phyloP scores from a whole-genome alignment of 2,329 filamentous ascomycete genomes.

The Ascochyta koolunga region DNA sequence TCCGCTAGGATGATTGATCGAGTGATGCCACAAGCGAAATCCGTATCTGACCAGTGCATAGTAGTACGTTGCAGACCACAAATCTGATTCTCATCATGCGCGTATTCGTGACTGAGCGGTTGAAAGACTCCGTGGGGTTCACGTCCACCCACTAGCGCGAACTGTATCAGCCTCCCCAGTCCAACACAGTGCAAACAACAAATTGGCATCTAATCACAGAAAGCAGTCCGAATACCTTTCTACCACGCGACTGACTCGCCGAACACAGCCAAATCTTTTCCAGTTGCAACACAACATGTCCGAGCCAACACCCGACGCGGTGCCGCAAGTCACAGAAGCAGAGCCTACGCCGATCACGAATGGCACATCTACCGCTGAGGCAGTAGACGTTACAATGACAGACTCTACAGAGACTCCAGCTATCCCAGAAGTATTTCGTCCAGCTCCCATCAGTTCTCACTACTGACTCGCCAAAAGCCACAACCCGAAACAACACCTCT shows the following conservation, averaged over 20 bases:
- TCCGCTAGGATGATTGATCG: not conserved
- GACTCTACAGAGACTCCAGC: slow-evolving; percentile 20
- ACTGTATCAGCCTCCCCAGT: slow-evolving; percentile 20
- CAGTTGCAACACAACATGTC: slow-evolving; percentile 17
- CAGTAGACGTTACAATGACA: slow-evolving; percentile 40
- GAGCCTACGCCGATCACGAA: slow-evolving; percentile 28
- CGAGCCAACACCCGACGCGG: slow-evolving; percentile 23
- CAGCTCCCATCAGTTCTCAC: not conserved
- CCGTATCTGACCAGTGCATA: too few relatives aligned
- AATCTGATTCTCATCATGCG: not conserved
- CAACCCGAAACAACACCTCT: slow-evolving; percentile 15
- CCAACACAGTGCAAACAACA: slow-evolving; percentile 7
- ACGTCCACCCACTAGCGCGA: slow-evolving; percentile 4
- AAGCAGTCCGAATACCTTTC: not conserved
- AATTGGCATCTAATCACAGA: slow-evolving; percentile 3
- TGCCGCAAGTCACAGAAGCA: slow-evolving; percentile 25
- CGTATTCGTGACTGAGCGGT: not conserved
- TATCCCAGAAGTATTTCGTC: slow-evolving; percentile 11
- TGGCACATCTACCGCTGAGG: slow-evolving; percentile 18
- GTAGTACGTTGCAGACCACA: not conserved
- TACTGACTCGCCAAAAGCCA: not conserved
- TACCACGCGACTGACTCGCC: not conserved
- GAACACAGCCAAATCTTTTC: not conserved
- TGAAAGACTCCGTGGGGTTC: not conserved
- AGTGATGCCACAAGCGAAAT: too few relatives aligned